Base-by-base conservation (phyloP, 257 asterid genomes). In the Solanum ossicruentum region DNA sequence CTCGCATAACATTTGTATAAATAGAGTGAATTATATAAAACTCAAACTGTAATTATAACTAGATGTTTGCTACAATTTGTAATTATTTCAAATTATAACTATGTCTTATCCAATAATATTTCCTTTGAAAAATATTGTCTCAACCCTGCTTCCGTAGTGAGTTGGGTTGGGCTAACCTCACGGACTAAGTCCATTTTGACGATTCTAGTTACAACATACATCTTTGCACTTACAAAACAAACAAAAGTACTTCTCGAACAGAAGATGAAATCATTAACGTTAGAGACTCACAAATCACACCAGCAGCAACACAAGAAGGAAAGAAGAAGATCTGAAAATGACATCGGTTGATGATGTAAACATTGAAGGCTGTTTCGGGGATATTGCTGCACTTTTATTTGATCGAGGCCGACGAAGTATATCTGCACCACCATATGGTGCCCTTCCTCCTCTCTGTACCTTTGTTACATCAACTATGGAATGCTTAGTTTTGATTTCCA, bases 391-490 rank as follows among this genome's bases (percentile, higher is more conserved):
- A 52, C 82, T 86, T 4, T 71, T 83, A 12, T 32, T 55, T 3
- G 87, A 57, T 73, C 55, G 91, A 43, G 83, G 83, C 26, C 47
- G 89, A 70, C 87, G 94, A 57, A 84, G 88, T 4, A 86, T 28
- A 83, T 90, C 85, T 65, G 89, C 90, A 71, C 92, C 94, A 8
- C 97, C 94, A 51, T 79, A 21, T 2, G 92, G 13, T 5, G 91
- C 91, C 84, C 11, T 91, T 12, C 88, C 92, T 12, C 88, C 92
- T 82, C 28, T 77, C 85, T 63, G 87, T 21, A 67, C 90, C 75
- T 86, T 91, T 10, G 28, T 69, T 21, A 63, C 79, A 12, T 88
- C 36, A 71, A 56, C 86, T 66, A 61, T 51, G n/a, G 83, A 20
- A 10, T 84, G 26, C 65, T 71, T 86, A 55, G 36, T 78, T 15